A percentile compares a stretch with the other conserved stretches of the same genome.
These are phyloP conservation scores for Chenopodium berlandieri DNA, from an alignment of 148 eudicot species.

Conservation along the genomic window DNA sequence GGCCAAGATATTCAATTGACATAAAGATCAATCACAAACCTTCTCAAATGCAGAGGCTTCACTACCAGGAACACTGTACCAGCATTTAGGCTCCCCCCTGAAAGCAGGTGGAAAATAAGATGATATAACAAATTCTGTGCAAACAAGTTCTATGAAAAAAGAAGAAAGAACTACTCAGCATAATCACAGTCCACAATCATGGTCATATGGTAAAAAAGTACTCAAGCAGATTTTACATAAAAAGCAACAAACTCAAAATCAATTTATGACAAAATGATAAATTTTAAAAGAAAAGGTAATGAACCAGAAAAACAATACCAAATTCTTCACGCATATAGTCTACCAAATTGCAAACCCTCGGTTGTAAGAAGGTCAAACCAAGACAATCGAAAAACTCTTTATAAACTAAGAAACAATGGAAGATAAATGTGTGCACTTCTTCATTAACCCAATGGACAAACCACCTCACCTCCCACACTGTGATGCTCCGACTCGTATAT, in stretches of 20 bases:
- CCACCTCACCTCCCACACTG: not conserved
- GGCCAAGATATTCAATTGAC: not conserved
- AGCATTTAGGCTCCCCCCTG: slow-evolving; percentile 99
- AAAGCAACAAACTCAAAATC: not conserved
- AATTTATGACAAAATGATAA: not conserved
- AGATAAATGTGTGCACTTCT: not conserved
- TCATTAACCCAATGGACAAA: not conserved
- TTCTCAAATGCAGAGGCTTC: slow-evolving; percentile 90
- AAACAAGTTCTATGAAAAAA: not conserved
- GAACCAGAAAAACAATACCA: not conserved
- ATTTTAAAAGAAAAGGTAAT: not conserved
- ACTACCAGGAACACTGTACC: slow-evolving; percentile 98
- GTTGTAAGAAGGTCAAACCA: not conserved
- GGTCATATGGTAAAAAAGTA: not conserved
- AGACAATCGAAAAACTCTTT: not conserved
- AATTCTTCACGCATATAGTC: not conserved
- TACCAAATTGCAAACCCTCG: slow-evolving; percentile 5
- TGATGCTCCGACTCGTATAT: not conserved
- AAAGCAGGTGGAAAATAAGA: slow-evolving; percentile 24
- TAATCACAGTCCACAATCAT: not conserved
- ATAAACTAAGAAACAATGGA: not conserved
- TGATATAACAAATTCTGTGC: not conserved
- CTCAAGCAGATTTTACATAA: not conserved
- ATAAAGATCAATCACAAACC: slow-evolving; percentile 41
- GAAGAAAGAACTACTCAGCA: not conserved